Percentiles rank a stretch among this genome's conserved stretches.
Conservation (phyloP, 129 eudicot genomes). For the Apium graveolens region DNA sequence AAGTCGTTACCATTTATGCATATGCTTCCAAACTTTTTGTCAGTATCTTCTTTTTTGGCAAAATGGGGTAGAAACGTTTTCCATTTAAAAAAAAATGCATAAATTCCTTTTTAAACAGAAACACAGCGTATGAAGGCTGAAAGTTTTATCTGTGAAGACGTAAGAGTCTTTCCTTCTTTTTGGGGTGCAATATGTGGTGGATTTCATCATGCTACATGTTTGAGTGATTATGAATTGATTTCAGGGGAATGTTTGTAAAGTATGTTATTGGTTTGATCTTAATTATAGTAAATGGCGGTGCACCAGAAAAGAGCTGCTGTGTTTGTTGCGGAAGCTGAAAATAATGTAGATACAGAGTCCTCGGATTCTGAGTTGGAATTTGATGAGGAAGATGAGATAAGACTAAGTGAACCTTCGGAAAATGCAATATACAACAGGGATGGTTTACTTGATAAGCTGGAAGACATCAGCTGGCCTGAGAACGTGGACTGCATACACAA, state of each 20-base stretch:
- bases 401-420: constrained; percentile 49
- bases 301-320: not conserved
- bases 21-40: no score
- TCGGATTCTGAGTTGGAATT: constrained; percentile 37
- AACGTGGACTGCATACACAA: constrained; percentile 48
- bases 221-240: not conserved
- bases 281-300: not conserved
- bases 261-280: not conserved
- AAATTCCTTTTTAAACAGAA: no score
- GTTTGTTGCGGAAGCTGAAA: not conserved
- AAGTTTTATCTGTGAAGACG: no score
- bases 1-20: no score
- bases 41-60: no score
- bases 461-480: constrained; percentile 52
- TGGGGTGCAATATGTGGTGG: not conserved
- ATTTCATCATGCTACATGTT: not conserved
- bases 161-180: not conserved
- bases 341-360: constrained; percentile 4
- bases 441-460: constrained; percentile 54
- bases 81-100: not conserved
- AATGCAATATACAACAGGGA: constrained; percentile 44
- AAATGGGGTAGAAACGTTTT: no score
- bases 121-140: not conserved
- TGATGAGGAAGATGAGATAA: constrained; percentile 32
- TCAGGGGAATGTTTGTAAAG: not conserved